Base-by-base conservation (phyloP, 768 basidiomycete species). In the Candolleomyces efflorescens region DNA sequence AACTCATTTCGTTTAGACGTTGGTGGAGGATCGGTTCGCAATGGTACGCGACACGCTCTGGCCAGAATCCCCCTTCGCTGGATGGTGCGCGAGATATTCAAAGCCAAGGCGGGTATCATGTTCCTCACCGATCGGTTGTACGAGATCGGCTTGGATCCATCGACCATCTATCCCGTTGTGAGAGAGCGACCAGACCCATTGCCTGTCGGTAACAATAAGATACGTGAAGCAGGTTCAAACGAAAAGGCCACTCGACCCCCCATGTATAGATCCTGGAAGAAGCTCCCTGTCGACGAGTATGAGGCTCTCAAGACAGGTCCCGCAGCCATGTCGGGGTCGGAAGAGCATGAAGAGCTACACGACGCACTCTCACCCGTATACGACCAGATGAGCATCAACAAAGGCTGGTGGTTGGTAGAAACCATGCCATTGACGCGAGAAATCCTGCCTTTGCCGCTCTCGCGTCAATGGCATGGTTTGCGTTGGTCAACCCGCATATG, bases 11-110 rank as follows among this genome's bases (percentile, higher is more conserved):
- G 27, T 38, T 23, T 57, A 81, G 81, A 84, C 63, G 75, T 85
- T 23, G 84, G 84, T 15, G 85, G 85, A 17, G 82, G 82, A 0
- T 78, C 80, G 9, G 78, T 78, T 1, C 69, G 65, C 54, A 82
- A 84, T 63, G 73, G 72, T 26, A 78, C 75, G 0, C 69, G 71
- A 1, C 67, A 82, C 50, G 73, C 75, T 3, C 78, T 86, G 0
- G 78, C 83, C 0, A 75, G 81, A 52, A 82, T 85, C 45, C 68
- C 84, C 3, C 75, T 86, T 2, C 76, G 79, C 1, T 86, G 89
- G 89, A 89, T 90, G 87, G 70, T 90, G 26, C 81, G 88, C 36
- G 82, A 90, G 64, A 83, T 80, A 62, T 86, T 89, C 77, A 78
- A 77, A 55, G 67, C 80, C 10, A 71, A 83, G 0, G 76, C 82